Conservation (phyloP, 768 basidiomycete species). For the Naganishia antarctica region DNA sequence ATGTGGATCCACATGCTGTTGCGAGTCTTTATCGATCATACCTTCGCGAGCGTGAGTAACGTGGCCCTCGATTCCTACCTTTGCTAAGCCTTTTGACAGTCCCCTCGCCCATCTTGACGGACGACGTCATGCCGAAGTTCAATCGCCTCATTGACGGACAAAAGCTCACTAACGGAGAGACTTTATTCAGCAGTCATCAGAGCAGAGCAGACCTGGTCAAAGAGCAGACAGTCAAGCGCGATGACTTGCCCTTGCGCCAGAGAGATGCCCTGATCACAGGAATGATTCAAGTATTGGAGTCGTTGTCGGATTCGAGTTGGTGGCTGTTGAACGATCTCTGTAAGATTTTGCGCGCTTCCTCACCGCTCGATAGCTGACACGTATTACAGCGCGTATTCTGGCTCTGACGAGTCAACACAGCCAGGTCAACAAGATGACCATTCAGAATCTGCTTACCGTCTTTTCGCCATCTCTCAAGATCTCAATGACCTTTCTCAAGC, state of each 20-base stretch:
- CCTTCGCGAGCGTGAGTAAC: slow-evolving; percentile 76
- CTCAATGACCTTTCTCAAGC: slow-evolving; percentile 39
- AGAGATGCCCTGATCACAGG: slow-evolving; percentile 53
- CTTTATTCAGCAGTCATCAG: too few relatives aligned
- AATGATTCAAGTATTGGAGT: slow-evolving; percentile 17
- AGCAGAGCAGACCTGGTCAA: slow-evolving; percentile 23
- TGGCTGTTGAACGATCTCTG: slow-evolving; percentile 78
- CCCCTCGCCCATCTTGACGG: slow-evolving; percentile 77
- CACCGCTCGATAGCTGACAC: background rate
- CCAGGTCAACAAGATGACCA: slow-evolving; percentile 81
- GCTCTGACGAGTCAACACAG: slow-evolving; percentile 64
- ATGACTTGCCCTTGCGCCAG: slow-evolving; percentile 29
- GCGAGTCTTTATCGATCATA: slow-evolving; percentile 88
- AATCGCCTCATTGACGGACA: slow-evolving; percentile 18
- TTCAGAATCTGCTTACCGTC: slow-evolving; percentile 79
- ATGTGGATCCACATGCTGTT: slow-evolving; percentile 90
- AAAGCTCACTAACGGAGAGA: slow-evolving; percentile 14
- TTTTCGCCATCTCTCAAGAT: slow-evolving; percentile 63
- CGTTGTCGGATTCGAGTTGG: slow-evolving; percentile 58
- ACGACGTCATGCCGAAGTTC: slow-evolving; percentile 41
- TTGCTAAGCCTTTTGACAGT: slow-evolving; percentile 55
- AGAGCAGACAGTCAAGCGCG: slow-evolving; percentile 24
- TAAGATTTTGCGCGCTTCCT: slow-evolving; percentile 48
- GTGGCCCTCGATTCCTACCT: background rate
- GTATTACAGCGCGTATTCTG: slow-evolving; percentile 54